phyloP scores from a whole-genome alignment of 352 stramenopile species.

The Peronospora belbahrii region DNA sequence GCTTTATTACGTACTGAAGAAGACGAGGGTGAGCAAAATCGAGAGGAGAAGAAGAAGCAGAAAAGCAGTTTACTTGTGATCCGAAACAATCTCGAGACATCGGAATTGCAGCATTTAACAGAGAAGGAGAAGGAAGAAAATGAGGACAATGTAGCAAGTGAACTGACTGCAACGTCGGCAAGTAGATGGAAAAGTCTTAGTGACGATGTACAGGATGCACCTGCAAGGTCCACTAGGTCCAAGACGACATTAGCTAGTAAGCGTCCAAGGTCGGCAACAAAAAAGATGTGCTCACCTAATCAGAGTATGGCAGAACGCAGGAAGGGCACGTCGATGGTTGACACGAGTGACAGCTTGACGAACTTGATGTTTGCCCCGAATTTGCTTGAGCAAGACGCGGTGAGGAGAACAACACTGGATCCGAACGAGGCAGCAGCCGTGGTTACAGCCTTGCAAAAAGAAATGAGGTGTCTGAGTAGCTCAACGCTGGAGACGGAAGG shows the following conservation, averaged over 20 bases:
- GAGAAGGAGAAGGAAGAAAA: neutral
- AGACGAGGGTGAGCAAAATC: neutral
- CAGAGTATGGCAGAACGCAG: neutral
- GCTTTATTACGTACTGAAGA: slow-evolving; percentile 14
- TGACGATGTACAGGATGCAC: slow-evolving; percentile 4
- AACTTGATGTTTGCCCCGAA: slow-evolving; percentile 42
- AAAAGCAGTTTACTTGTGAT: too few species aligned
- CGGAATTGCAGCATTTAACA: neutral
- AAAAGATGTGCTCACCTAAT: slow-evolving; percentile 1
- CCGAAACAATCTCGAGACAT: too few species aligned
- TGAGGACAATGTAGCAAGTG: neutral
- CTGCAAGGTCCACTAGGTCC: slow-evolving; percentile 4
- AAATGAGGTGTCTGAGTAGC: slow-evolving; percentile 10
- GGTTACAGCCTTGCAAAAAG: slow-evolving; percentile 31
- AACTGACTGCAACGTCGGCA: neutral
- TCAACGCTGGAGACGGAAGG: slow-evolving; percentile 6
- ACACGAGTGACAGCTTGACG: slow-evolving; percentile 42
- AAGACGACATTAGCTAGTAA: slow-evolving; percentile 7
- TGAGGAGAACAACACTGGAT: slow-evolving; percentile 46
- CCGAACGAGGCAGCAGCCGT: slow-evolving; percentile 36
- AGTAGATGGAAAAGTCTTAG: neutral
- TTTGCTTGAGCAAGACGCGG: slow-evolving; percentile 25
- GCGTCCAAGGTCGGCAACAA: slow-evolving; percentile 9
- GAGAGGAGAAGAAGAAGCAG: neutral
- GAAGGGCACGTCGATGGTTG: slow-evolving; percentile 11